Evolutionary conservation across 2,329 filamentous ascomycete genomes (phyloP), one percentile per base, ranked within the genome.

Genomic region (Xylariaceae sp.): DNA sequence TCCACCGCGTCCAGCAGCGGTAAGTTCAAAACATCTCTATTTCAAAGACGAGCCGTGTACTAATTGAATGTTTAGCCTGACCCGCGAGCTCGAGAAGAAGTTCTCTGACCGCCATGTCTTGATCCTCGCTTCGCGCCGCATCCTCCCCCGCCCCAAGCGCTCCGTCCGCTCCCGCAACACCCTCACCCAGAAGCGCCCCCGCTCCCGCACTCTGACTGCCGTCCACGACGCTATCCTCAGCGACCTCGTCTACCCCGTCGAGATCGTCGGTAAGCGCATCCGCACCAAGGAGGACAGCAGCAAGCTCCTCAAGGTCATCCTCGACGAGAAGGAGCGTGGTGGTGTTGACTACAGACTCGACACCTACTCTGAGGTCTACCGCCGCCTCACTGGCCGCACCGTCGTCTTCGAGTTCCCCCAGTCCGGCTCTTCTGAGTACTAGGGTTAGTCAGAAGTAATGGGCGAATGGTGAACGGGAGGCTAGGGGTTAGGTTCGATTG

Each of bases 81-180:
- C 94, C 81, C 94, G 94, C 82, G 94, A 99, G 87, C 92, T 99
- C 77, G 94, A 99, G 89, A 99, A 99, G 92, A 99, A 99, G 86
- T 99, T 99, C 91, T 97, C 94, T 69, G 94, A 99, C 87, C 94
- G 94, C 82, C 94, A 99, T 82, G 94, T 99, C 79, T 85, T 99
- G 79, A 92, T 99, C 87, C 89, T 99, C 74, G 94, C 94, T 73
- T 95, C 93, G 76, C 94, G 94, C 86, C 94, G 94, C 81, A 99
- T 99, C 75, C 87, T 99, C 66, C 93, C 94, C 78, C 92, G 92
- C 80, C 94, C 94, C 79, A 97, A 97, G 90, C 92, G 93, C 78
- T 96, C 92, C 78, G 91, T 88, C 84, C 92, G 92, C 83, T 91
- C 89, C 71, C 93, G 94, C 85, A 92, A 92, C 83, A 90, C 84